Evolutionary conservation across 2,329 filamentous ascomycete species (phyloP).

Genomic region (Aureobasidium sp.): DNA sequence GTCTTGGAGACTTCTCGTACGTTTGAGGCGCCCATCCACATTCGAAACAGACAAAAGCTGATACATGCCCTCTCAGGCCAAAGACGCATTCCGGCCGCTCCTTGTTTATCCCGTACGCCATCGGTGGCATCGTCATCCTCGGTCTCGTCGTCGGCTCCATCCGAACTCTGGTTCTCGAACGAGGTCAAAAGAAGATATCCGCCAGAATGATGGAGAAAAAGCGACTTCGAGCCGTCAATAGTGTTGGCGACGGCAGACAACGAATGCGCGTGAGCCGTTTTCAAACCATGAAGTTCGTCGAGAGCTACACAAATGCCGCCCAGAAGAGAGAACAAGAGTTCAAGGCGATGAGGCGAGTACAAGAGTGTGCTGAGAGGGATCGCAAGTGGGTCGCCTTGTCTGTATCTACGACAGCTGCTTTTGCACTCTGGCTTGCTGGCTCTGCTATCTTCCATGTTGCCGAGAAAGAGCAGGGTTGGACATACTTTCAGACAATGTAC

Average conservation of each 20-base stretch:
- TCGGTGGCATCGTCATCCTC: slow-evolving; percentile 48
- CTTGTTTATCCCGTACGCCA: slow-evolving; percentile 48
- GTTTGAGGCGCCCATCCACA: background rate
- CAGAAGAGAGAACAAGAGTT: slow-evolving; percentile 45
- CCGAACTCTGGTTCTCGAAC: slow-evolving; percentile 43
- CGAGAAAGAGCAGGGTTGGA: slow-evolving; percentile 42
- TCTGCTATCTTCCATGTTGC: slow-evolving; percentile 44
- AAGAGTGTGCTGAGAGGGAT: slow-evolving; percentile 34
- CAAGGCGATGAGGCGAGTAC: slow-evolving; percentile 41
- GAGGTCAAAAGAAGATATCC: slow-evolving; percentile 45
- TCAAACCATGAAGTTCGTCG: slow-evolving; percentile 35
- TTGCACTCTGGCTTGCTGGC: slow-evolving; percentile 42
- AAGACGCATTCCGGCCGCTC: slow-evolving; percentile 43
- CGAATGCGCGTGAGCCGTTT: slow-evolving; percentile 39
- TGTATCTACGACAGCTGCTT: slow-evolving; percentile 33
- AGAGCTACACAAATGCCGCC: slow-evolving; percentile 32
- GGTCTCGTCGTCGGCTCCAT: slow-evolving; percentile 51
- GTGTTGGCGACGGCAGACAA: slow-evolving; percentile 32
- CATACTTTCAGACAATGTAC: slow-evolving; percentile 47
- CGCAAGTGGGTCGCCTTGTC: slow-evolving; percentile 37
- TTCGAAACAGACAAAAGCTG: background rate
- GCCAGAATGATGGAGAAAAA: slow-evolving; percentile 45
- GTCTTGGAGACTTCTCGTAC: slow-evolving; percentile 42
- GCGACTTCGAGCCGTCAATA: slow-evolving; percentile 36
- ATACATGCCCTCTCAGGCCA: slow-evolving; percentile 26